Evolutionary conservation across 768 basidiomycete genomes (phyloP), one percentile per base, ranked within the genome.

Genomic region (Tulasnella sp.): DNA sequence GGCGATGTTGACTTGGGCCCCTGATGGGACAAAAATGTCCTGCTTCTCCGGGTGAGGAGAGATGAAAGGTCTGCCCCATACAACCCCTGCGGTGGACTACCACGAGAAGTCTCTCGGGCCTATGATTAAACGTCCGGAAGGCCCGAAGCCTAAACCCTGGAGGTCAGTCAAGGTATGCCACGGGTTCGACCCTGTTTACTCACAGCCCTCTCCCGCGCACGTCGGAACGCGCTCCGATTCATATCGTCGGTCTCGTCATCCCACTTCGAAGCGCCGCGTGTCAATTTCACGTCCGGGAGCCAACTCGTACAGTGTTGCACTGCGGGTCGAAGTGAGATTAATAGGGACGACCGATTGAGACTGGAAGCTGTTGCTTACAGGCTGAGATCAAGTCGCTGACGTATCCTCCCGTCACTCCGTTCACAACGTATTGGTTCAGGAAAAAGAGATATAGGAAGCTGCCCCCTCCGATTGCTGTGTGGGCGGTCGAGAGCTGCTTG

Each of bases 251-350:
- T 60, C 58, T 60, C 58, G 7, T 31, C 31, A 11, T 60, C 31
- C 58, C 58, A 60, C 24, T 31, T n/a, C n/a, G 31, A 31, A 50
- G 75, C 77, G 9, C 24, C 24, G 5, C 34, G 46, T 28, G 64
- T 48, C 1, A 69, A 69, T 18, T 44, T 31, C 31, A 54, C 50
- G 31, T 54, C 58, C 16, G 77, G 77, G 41, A 78, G 58, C 77
- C 77, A 78, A 16, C 41, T 54, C 3, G 77, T 54, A 20, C 64
- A 3, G 12, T 78, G 37, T 78, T 40, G 46, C 34, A 78, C 77
- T 78, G 34, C 28, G 24, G 22, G 7, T 44, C 18, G 69, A 31
- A 20, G 40, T 44, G 73, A 14, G 18, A 46, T 46, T 16, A 3
- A 46, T 46, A 18, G 18, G 46, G 16, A 18, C 18, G 16, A 18